Conservation (phyloP, 1,139 yeast species). For the Geotrichum australiense region DNA sequence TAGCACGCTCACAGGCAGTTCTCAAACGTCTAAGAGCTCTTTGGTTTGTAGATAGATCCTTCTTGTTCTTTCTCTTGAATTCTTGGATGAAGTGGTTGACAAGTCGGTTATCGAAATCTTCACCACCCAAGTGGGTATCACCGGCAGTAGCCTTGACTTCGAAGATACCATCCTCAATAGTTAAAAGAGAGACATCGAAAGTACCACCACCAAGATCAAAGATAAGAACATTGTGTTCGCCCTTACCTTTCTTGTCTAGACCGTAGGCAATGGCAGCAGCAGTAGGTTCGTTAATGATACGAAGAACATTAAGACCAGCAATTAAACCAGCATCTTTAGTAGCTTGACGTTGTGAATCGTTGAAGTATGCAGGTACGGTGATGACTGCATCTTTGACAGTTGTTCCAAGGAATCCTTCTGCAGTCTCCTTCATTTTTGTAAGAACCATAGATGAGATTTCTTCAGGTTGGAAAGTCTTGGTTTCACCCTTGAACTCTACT, state of each 20-base stretch:
- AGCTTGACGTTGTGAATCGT: slow-evolving; percentile 95
- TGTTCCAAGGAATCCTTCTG: slow-evolving; percentile 85
- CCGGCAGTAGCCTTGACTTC: slow-evolving; percentile 99
- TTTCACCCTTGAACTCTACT: slow-evolving; percentile 91
- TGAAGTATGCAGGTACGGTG: slow-evolving; percentile 93
- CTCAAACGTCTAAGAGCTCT: slow-evolving; percentile 98
- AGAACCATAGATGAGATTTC: slow-evolving; percentile 93
- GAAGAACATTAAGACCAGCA: slow-evolving; percentile 89
- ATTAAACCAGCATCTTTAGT: slow-evolving; percentile 97
- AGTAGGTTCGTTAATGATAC: slow-evolving; percentile 94
- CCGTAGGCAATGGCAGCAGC: slow-evolving; percentile 98
- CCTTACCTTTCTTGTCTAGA: slow-evolving; percentile 84
- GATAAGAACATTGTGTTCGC: slow-evolving; percentile 81
- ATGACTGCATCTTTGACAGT: slow-evolving; percentile 84
- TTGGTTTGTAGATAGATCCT: slow-evolving; percentile 83
- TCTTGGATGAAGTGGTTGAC: slow-evolving; percentile 91
- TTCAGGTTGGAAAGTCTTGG: slow-evolving; percentile 90
- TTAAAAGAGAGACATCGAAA: slow-evolving; percentile 93
- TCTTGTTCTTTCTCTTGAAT: slow-evolving; percentile 95
- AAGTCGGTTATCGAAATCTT: slow-evolving; percentile 96
- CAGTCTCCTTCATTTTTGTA: slow-evolving; percentile 93
- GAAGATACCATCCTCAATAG: slow-evolving; percentile 98
- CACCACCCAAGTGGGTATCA: slow-evolving; percentile 99
- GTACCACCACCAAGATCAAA: slow-evolving; percentile 99
- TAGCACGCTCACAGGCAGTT: slow-evolving; percentile 99